Evolutionary conservation across 148 eudicot genomes (phyloP), one percentile per base, ranked within the genome.

Genomic region (Mesembryanthemum crystallinum): DNA sequence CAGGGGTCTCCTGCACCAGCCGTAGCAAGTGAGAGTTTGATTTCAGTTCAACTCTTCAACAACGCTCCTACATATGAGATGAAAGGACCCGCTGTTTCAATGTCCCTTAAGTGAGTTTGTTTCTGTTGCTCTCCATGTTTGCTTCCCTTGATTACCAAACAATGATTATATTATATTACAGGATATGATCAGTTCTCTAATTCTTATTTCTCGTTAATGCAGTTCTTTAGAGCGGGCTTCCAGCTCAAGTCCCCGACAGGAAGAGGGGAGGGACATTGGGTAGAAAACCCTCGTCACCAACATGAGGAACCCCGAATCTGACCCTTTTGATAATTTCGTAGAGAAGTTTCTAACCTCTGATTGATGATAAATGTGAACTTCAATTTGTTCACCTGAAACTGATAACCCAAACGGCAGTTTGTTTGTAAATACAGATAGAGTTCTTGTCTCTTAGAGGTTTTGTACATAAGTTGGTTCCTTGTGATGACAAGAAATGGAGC

Each of bases 1-100:
- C 75, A 65, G 32, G 91, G 82, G 20, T 87, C 94, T 80, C 91
- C 91, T 11, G 85, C 82, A 73, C 89, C 89, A 79, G 81, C 90
- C 67, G 69, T 74, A 60, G 73, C 81, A 57, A 77, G 73, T 23
- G 80, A 76, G 47, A 86, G 83, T 64, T 82, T 85, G 69, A 85
- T 82, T 59, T 87, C 90, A 5, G 76, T 82, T 32, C 81, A 79
- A 75, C 65, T 90, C 35, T 78, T 80, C 42, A 58, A 78, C 61
- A 78, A 77, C 55, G 69, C 78, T 27, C 76, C 77, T 13, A 64
- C 84, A 52, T 76, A 76, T 76, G 84, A 79, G 71, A 70, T 73
- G 55, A 80, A 61, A 58, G 85, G 58, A 18, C 80, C 80, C 1
- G 64, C 59, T 78, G 64, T 64, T 78, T 80, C 83, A 32, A 25